Conservation (phyloP, 2,329 filamentous ascomycete species). For the Xylaria sp. region DNA sequence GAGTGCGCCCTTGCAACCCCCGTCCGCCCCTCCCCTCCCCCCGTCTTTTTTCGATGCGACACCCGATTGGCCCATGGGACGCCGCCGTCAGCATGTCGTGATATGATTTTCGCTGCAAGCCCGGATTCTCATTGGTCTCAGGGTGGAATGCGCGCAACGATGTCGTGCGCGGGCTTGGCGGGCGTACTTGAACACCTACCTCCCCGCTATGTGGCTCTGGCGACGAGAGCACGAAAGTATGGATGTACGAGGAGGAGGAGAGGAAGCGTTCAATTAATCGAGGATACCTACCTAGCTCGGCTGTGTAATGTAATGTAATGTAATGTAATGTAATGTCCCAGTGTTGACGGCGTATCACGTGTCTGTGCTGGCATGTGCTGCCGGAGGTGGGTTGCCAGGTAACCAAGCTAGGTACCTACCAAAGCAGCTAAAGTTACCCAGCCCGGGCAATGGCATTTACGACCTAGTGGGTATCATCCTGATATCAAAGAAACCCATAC, state of each 20-base stretch:
- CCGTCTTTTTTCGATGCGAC: slow-evolving; percentile 26
- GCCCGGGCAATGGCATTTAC: too few species aligned
- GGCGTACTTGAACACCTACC: neutral
- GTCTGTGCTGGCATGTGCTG: neutral
- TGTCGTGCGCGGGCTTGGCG: slow-evolving; percentile 27
- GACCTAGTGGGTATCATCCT: neutral
- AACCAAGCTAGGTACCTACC: too few species aligned
- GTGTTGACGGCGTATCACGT: neutral
- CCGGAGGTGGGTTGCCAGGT: neutral
- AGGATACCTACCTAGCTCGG: neutral
- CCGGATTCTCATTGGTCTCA: slow-evolving; percentile 19
- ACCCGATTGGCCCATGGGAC: slow-evolving; percentile 31
- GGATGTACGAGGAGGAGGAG: neutral
- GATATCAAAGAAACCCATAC: neutral
- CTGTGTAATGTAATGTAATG: neutral
- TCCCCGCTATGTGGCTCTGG: neutral
- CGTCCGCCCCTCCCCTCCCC: neutral
- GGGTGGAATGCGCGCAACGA: slow-evolving; percentile 23
- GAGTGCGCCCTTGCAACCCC: too few species aligned
- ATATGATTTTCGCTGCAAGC: slow-evolving; percentile 29
- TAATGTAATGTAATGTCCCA: neutral
- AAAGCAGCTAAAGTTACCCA: too few species aligned
- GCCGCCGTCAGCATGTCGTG: slow-evolving; percentile 29
- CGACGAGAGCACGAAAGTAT: neutral
- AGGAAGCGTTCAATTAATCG: neutral